Percentiles rank a stretch among this genome's conserved stretches.
These are phyloP conservation scores for Geosmithia putterillii DNA, from an alignment of 2,329 filamentous ascomycete species.

Conservation along the genomic window DNA sequence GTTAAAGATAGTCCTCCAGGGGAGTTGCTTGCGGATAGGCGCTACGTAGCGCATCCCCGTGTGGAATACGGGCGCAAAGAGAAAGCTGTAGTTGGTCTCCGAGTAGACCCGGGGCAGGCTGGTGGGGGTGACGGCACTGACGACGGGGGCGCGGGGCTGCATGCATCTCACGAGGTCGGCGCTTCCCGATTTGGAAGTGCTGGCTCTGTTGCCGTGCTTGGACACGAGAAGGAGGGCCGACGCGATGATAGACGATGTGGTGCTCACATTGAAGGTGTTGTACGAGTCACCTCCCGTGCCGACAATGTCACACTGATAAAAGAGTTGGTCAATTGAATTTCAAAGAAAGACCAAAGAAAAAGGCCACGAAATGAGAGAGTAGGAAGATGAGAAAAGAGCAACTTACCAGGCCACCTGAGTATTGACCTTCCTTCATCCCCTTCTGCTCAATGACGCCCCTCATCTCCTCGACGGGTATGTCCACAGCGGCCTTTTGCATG, in stretches of 20 bases:
- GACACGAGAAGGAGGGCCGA: slow-evolving; percentile 75
- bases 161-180: slow-evolving; percentile 80
- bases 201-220: slow-evolving; percentile 94
- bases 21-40: slow-evolving; percentile 73
- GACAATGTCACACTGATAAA: slow-evolving; percentile 71
- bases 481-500: slow-evolving; percentile 71
- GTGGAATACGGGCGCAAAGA: slow-evolving; percentile 94
- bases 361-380: neutral
- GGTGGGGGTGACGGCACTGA: slow-evolving; percentile 59
- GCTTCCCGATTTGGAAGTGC: slow-evolving; percentile 89
- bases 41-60: slow-evolving; percentile 87
- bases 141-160: slow-evolving; percentile 57
- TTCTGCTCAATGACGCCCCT: slow-evolving; percentile 45
- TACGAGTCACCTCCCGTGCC: slow-evolving; percentile 93
- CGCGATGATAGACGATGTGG: slow-evolving; percentile 84
- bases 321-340: neutral
- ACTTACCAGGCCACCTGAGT: slow-evolving; percentile 71
- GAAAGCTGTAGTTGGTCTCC: slow-evolving; percentile 80
- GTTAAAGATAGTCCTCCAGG: slow-evolving; percentile 96
- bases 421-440: slow-evolving; percentile 56
- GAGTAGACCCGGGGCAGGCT: slow-evolving; percentile 65
- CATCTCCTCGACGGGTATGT: slow-evolving; percentile 54
- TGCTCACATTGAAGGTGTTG: slow-evolving; percentile 97
- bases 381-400: neutral
- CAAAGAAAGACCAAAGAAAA: neutral